Evolutionary conservation across 73 alveolate genomes (phyloP), one percentile per base, ranked within the genome.

Genomic region (Durusdinium trenchii): DNA sequence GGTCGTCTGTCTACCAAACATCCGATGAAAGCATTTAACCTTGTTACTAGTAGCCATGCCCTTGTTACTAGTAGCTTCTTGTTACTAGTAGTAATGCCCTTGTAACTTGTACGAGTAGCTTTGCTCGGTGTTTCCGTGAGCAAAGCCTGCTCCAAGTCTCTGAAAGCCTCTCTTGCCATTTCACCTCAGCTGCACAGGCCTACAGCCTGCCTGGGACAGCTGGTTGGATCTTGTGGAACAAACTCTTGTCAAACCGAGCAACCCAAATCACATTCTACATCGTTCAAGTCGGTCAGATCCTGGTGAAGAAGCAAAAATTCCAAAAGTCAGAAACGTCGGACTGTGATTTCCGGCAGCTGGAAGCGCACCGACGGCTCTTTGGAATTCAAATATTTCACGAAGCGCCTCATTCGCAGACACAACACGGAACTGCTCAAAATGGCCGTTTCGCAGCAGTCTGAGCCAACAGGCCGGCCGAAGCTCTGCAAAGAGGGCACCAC

Each of bases 291-390:
- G 30, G 91, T 48, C 69, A 30, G 1, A 26, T 81, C 91, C 91
- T 81, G 48, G 48, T n/a, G n/a, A n/a, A n/a, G n/a, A 43, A 3
- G n/a, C 26, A 36, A 20, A 73, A 51, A 32, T 36, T 48, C 84
- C 9, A 40, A 73, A 36, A 10, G 40, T 12, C 84, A 75, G 35
- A 75, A 10, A 45, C 89, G 1, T 46, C 47, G 4, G 45, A 45
- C 43, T 23, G 42, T 5, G 14, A n/a, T n/a, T n/a, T 23, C 23
- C 35, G 3, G 35, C 18, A 30, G n/a, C 35, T 81, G 71, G 57
- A 81, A 32, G 91, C 86, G 91, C 91, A 48, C 91, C 91, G 14
- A 18, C 18, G 71, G 91, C 46, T 47, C 71, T 81, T 81, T 47
- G 46, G n/a, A 3, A 50, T 81, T 81, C 91, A 81, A 81, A 35